These are phyloP conservation scores for Keqinozyma sinolaborantium DNA, from an alignment of 1,139 yeast species.

Conservation along the genomic window DNA sequence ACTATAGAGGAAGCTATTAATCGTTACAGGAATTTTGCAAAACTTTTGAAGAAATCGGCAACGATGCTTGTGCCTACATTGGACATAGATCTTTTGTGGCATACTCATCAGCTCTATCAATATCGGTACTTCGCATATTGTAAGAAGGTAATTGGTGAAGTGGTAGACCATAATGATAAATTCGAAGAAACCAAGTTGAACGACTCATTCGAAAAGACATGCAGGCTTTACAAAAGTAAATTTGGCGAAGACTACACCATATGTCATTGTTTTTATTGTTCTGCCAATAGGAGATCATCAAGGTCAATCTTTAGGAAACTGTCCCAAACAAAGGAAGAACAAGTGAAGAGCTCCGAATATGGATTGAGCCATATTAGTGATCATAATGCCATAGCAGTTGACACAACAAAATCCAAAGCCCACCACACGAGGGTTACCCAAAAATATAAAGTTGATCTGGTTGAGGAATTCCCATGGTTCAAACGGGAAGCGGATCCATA, in stretches of 20 bases:
- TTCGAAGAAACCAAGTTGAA: conserved; percentile 13
- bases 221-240: conserved; percentile 8
- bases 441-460: background rate
- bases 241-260: conserved; percentile 11
- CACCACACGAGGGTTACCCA: background rate
- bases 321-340: background rate
- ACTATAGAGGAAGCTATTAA: conserved; percentile 17
- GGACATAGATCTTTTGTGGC: conserved; percentile 41
- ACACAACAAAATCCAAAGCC: background rate
- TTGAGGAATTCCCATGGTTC: background rate
- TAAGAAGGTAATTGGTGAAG: background rate
- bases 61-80: conserved; percentile 32
- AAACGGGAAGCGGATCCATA: background rate
- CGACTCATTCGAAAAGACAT: conserved; percentile 11
- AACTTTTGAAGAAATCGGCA: conserved; percentile 8
- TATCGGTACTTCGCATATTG: conserved; percentile 20
- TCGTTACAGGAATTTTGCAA: conserved; percentile 25
- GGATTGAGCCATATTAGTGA: background rate
- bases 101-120: conserved; percentile 33
- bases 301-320: background rate
- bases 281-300: background rate
- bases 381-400: background rate
- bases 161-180: conserved; percentile 17
- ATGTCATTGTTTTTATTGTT: conserved; percentile 6
- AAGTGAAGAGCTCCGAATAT: background rate